Evolutionary conservation across 768 basidiomycete genomes (phyloP), one percentile per base, ranked within the genome.

Genomic region (Cytidiella melzeri): DNA sequence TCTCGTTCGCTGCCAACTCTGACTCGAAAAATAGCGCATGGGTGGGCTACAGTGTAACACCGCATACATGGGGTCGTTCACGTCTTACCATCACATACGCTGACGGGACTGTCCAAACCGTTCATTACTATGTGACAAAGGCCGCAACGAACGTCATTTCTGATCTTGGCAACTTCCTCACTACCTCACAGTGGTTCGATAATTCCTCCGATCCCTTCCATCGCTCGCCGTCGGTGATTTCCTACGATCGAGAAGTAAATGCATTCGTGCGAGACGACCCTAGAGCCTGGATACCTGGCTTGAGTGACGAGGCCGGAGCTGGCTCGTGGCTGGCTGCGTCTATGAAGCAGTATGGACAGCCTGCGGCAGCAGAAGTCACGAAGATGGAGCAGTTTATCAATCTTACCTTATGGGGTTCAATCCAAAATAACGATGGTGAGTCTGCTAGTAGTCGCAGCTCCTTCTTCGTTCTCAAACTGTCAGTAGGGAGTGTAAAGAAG

Each of bases 291-390:
- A 80, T 80, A 45, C 72, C 76, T n/a, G 79, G 79, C 0, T 55
- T 79, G 51, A 77, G 75, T 43, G 77, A 80, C 54, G 79, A 80
- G 59, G 79, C 74, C n/a, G 79, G 79, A 24, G 77, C 79, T 0
- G 77, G 77, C 10, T 77, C 76, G 20, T 79, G 76, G 76, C 56
- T 80, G 12, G 76, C 79, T 6, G 77, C 74, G 15, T 63, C 72
- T 3, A 74, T 79, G 76, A 80, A 79, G 52, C 75, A 80, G 55
- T 80, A 64, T 53, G 74, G 67, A 1, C 77, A 78, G 51, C 79
- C 79, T 1, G 73, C 67, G 52, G 75, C 74, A 0, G 67, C 65
- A n/a, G 79, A 80, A 59, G 75, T 79, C 5, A 59, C 68, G 1
- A 77, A 78, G 58, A 55, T 79, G 55, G 77, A 80, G 53, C 64